Conservation (phyloP, 164 flowering plant genomes). For the Vitis riparia region DNA sequence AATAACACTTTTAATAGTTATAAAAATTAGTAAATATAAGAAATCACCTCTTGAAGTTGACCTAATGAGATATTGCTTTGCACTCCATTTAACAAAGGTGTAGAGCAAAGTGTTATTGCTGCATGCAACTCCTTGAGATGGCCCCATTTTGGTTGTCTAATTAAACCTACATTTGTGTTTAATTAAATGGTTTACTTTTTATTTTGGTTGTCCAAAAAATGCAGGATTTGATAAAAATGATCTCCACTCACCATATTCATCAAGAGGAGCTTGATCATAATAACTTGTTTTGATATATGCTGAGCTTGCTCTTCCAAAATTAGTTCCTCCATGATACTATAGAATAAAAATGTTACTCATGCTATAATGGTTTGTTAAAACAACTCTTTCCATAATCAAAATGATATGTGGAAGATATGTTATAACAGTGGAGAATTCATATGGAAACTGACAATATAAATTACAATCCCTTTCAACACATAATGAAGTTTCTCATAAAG, state of each 20-base stretch:
- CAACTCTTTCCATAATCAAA: neutral
- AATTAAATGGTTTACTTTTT: too few relatives aligned
- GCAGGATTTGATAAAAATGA: neutral
- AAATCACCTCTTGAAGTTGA: constrained; percentile 27
- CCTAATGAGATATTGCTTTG: constrained; percentile 27
- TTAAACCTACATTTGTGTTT: constrained; percentile 20
- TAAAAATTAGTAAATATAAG: neutral
- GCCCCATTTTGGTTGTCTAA: constrained; percentile 42
- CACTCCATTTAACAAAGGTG: constrained; percentile 28
- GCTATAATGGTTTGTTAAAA: neutral
- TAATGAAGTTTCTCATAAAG: neutral
- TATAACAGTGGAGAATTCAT: neutral
- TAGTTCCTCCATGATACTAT: constrained; percentile 75
- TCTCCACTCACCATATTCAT: constrained; percentile 52
- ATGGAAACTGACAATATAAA: neutral
- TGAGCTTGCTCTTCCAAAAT: constrained; percentile 56
- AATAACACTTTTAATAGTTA: too few relatives aligned
- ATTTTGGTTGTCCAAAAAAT: too few relatives aligned
- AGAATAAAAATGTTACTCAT: neutral
- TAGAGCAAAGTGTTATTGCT: constrained; percentile 29
- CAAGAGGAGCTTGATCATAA: constrained; percentile 78
- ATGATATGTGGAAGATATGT: neutral
- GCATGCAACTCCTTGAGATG: constrained; percentile 44
- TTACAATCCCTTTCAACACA: neutral
- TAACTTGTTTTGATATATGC: constrained; percentile 55